These are phyloP conservation scores for Starmerella lactis-condensi DNA, from an alignment of 805 yeast genomes.

Conservation along the genomic window DNA sequence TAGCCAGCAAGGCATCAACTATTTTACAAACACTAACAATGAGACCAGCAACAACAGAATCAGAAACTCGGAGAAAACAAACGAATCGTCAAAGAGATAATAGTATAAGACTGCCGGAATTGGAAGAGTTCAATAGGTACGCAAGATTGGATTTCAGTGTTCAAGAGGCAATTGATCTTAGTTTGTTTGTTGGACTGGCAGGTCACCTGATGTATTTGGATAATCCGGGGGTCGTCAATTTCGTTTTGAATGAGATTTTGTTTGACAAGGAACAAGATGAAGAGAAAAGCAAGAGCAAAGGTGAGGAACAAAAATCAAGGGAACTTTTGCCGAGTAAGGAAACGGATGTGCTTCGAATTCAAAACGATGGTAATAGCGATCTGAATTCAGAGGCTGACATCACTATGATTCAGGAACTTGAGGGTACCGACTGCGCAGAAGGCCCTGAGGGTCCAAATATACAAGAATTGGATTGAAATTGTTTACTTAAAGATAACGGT, in stretches of 20 bases:
- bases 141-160: slow-evolving; percentile 72
- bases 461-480: too few species aligned
- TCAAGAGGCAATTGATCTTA: slow-evolving; percentile 62
- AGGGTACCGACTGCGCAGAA: background rate
- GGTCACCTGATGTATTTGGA: slow-evolving; percentile 82
- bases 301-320: background rate
- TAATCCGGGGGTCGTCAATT: slow-evolving; percentile 66
- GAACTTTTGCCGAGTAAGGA: background rate
- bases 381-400: background rate
- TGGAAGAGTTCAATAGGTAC: slow-evolving; percentile 39
- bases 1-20: slow-evolving; percentile 10
- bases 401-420: background rate
- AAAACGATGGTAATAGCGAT: too few species aligned
- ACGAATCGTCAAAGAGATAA: background rate
- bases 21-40: slow-evolving; percentile 5
- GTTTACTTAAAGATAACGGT: too few species aligned
- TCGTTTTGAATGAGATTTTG: slow-evolving; percentile 42
- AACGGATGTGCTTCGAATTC: background rate
- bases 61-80: too few species aligned
- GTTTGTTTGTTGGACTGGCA: slow-evolving; percentile 58
- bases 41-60: background rate
- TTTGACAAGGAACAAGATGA: background rate
- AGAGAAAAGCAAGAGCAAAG: background rate
- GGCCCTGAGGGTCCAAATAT: too few species aligned
- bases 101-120: slow-evolving; percentile 15